Base-by-base conservation (phyloP, 306 rosid genomes). In the Cyclanthera cordifolia region DNA sequence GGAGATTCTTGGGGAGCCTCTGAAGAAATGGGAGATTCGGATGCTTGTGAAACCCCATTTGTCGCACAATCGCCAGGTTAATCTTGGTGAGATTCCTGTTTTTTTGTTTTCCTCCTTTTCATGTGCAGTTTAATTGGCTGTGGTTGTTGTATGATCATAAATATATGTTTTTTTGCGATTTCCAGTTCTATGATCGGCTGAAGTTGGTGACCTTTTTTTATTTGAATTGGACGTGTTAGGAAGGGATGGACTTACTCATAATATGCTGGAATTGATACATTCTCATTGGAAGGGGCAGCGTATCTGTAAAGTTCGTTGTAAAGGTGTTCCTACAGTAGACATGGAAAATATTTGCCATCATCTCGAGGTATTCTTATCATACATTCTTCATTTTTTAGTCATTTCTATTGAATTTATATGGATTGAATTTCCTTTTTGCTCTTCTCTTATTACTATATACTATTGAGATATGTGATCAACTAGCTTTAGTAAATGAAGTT, bases 281-380 rank as follows among this genome's bases (percentile, higher is more conserved):
- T 87, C 98, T 0, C 98, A 93, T 81, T 90, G 96, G 96, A 90
- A 76, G 84, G 81, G 95, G 15, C 61, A 70, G 28, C 84, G 82
- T 4, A 89, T 93, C 15, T 89, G 96, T 81, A 89, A 90, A 83
- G 69, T 93, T 54, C 90, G 88, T 25, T 93, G 98, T 76, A 87
- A 86, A 85, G 98, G 96, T 47, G 95, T 89, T 78, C 98, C 98
- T 7, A 93, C 98, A 14, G 91, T 93, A 14, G 96, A 93, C 78
- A 93, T 93, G 98, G 56, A 80, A 17, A 93, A 93, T 73, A 80
- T 93, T 50, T 93, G 96, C 79, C 84, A 23, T 37, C 94, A 83
- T 74, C 74, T 89, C 65, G 98, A 93, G 98, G 98, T 93, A 68
- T 28, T 5, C 1, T 14, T 69, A 60, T 37, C 74, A 56, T 11